Base-by-base conservation (phyloP, 352 stramenopile species). In the Globisporangium okanoganense region DNA sequence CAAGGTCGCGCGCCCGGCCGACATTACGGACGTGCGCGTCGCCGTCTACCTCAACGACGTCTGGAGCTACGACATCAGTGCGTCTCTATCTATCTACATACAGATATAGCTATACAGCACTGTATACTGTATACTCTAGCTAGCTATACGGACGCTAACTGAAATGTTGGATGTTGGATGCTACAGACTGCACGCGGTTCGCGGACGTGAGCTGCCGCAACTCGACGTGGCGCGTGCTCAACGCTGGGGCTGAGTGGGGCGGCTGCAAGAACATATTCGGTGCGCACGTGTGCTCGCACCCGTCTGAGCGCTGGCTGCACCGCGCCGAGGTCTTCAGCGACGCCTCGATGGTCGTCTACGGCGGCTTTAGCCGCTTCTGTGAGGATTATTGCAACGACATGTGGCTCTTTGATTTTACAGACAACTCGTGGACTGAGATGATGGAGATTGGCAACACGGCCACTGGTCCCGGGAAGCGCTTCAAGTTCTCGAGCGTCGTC, bases 341-440 rank as follows among this genome's bases (percentile, higher is more conserved):
- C 58, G 74, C 78, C 18, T 93, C 85, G 3, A 97, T 99, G 90
- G 64, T 92, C 13, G 66, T 98, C 40, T 98, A 97, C 66, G 95
- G 94, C 27, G 96, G 96, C 9, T 99, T 98, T 61, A 88, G 80
- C 0, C 81, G 88, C 7, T 72, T 94, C 29, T 99, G 96, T 64
- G 82, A 88, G 40, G 96, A 99, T 68, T 99, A 98, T 62, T 99
- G 96, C 72, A 79, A 97, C 67, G 96, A 99, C 72, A 78, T 98
- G 67, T 99, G 96, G 95, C 65, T 95, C 13, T 98, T 97, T 54
- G 89, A 98, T 69, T 87, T 98, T 55, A 69, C 70, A 0, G 82
- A 95, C 68, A 92, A 94, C 59, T 72, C 83, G 40, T 98, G 91
- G 92, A 97, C 83, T 35, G 73, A 97, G 66, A 82, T 94, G 74